phyloP scores from a whole-genome alignment of 1,284 basidiomycete species.

The Paramarasmius palmivorus region DNA sequence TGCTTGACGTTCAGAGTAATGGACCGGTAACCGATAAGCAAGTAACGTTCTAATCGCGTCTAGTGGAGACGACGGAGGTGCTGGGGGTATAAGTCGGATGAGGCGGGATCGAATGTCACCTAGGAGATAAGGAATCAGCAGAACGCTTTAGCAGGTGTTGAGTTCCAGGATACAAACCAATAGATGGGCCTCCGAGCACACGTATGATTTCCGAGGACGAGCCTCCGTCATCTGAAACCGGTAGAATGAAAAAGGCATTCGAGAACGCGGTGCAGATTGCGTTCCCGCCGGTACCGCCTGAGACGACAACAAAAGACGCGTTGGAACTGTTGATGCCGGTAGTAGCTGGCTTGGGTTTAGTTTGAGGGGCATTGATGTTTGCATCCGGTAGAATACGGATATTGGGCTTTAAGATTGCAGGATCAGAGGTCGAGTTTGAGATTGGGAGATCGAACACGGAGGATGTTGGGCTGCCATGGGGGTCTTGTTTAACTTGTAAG shows the following conservation, averaged over 20 bases:
- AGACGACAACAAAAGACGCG: constrained; percentile 63
- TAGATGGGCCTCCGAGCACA: constrained; percentile 80
- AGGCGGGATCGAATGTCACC: constrained; percentile 84
- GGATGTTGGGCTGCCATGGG: constrained; percentile 56
- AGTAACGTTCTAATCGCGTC: constrained; percentile 76
- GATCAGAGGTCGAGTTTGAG: constrained; percentile 26
- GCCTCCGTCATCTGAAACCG: constrained; percentile 86
- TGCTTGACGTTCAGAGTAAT: constrained; percentile 72
- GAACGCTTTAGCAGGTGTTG: constrained; percentile 5
- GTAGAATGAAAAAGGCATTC: constrained; percentile 71
- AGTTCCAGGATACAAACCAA: constrained; percentile 47
- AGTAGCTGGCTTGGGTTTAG: neutral
- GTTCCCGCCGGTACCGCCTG: constrained; percentile 84
- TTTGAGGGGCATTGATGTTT: neutral
- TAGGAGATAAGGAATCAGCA: constrained; percentile 26
- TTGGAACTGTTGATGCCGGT: constrained; percentile 1
- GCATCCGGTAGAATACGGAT: constrained; percentile 14
- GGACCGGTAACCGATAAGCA: constrained; percentile 76
- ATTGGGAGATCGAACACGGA: constrained; percentile 73
- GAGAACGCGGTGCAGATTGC: constrained; percentile 76
- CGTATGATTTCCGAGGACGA: constrained; percentile 85
- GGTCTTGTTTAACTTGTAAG: constrained; percentile 3
- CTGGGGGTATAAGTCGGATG: constrained; percentile 75
- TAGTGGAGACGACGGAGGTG: constrained; percentile 57
- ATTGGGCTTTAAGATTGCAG: constrained; percentile 11